Evolutionary conservation across 345 rosid genomes (phyloP), one percentile per base, ranked within the genome.

Genomic region (Bruguiera sexangula): DNA sequence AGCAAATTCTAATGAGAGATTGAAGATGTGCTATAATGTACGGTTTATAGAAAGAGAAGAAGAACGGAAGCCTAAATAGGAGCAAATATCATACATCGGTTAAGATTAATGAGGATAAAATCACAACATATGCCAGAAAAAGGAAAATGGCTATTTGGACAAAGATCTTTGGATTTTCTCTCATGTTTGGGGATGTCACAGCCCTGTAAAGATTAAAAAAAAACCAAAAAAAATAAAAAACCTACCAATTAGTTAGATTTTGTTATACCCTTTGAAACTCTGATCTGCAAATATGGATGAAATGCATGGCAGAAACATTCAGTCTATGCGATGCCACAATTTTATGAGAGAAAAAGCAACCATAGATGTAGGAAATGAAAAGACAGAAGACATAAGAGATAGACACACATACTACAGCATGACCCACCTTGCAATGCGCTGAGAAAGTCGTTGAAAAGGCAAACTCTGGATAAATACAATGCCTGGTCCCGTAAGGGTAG

Each of bases 171-270:
- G 98, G 99, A 78, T 92, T 96, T 81, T 92, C 99, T 78, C 98
- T 87, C 98, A 96, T 87, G 88, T 96, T 96, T 43, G 99, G 99
- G 21, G 98, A 92, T 37, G 99, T 86, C 65, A 96, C 99, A 22
- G 99, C 88, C 90, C 98, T 95, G 90, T 7, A 34, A 34, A 7
- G 37, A 8, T 2, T 7, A 7, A 34, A 34, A 34, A 27, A 27
- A 27, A 27, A 34, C 0, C 24, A 7, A 7, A 72, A 75, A 77
- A 70, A 30, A n/a, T n/a, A n/a, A 71, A 71, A 4, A 59, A 71
- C 65, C 26, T 66, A 65, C 48, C 61, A 6, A 59, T 16, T 19
- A 6, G 53, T 65, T 22, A 59, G 18, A 8, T 19, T 62, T 34
- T n/a, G 59, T 69, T 39, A 22, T 48, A 3, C 34, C 43, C 13